Conservation (phyloP, 345 rosid species). For the Corymbia maculata region DNA sequence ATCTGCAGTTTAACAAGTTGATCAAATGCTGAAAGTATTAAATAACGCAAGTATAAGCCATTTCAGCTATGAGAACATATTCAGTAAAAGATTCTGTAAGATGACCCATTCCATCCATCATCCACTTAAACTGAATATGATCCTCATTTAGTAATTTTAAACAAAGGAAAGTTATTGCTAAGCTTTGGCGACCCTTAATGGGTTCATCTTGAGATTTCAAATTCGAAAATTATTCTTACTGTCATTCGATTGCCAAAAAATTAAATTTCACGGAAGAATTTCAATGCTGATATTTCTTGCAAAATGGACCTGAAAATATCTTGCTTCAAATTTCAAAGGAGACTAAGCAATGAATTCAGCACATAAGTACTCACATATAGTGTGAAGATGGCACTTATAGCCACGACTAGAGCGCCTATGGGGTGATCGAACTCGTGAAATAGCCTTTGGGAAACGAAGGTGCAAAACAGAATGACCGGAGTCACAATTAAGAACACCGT, state of each 20-base stretch:
- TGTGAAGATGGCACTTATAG: constrained; percentile 26
- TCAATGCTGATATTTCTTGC: not conserved
- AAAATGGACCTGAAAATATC: not conserved
- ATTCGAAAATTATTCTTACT: not conserved
- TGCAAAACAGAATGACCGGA: constrained; percentile 67
- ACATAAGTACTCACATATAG: constrained; percentile 33
- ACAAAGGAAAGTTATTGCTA: not conserved
- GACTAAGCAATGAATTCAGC: not conserved
- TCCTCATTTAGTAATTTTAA: not conserved
- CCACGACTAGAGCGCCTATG: constrained; percentile 29
- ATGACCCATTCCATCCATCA: not conserved
- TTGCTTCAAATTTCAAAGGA: not conserved
- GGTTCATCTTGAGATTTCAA: not conserved
- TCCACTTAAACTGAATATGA: not conserved
- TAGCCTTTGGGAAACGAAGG: constrained; percentile 49
- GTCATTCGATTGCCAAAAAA: not conserved
- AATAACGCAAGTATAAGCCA: not conserved
- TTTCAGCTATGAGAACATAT: not conserved
- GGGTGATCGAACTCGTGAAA: constrained; percentile 34
- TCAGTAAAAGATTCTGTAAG: not conserved
- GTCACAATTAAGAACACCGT: constrained; percentile 50
- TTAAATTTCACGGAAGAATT: not conserved
- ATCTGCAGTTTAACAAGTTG: constrained; percentile 36
- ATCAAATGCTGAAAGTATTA: not conserved
- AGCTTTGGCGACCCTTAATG: not conserved